Evolutionary conservation across 1,139 yeast genomes (phyloP), one percentile per base, ranked within the genome.

Genomic region (Saccharomyces uvarum): DNA sequence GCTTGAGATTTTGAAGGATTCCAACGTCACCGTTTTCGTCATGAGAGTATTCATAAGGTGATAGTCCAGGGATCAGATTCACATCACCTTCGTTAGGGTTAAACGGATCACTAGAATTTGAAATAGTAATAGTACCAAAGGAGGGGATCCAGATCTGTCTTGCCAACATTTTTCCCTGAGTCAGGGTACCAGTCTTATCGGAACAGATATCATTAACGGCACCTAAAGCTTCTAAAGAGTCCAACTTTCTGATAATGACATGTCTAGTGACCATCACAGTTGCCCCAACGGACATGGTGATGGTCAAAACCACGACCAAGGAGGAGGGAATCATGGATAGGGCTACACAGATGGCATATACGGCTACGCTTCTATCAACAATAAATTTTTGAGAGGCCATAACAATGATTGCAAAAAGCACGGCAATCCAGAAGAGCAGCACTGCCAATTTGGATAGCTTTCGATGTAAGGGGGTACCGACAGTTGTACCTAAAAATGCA

Each of bases 251-350:
- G 57, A 95, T 96, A 66, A 95, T 91, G 3, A 97, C 99, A 66
- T 86, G 86, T 63, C 90, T 85, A 51, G 83, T 82, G 2, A 98
- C 97, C 99, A 93, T 93, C 70, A 97, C 81, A 61, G 91, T 79
- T 38, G 95, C 98, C 50, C 99, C 99, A 47, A 93, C 80, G 0
- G 99, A 98, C 69, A 93, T 78, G 0, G 99, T 93, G 14, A 93
- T 98, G 3, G 99, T 91, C 53, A 93, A 96, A 65, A 95, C 95
- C 62, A 93, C 95, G 0, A 98, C 99, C 61, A 93, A 78, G 50
- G 99, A 98, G 69, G 95, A 98, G 1, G 99, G 99, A 63, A 93
- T 93, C 48, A 98, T 98, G 49, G 99, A 98, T 24, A 93, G 96
- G 0, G 99, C 99, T 56, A 93, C 80, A 19, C 97, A 90, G 26